Evolutionary conservation across 306 rosid species (phyloP).

Genomic region (Quercus dentata): DNA sequence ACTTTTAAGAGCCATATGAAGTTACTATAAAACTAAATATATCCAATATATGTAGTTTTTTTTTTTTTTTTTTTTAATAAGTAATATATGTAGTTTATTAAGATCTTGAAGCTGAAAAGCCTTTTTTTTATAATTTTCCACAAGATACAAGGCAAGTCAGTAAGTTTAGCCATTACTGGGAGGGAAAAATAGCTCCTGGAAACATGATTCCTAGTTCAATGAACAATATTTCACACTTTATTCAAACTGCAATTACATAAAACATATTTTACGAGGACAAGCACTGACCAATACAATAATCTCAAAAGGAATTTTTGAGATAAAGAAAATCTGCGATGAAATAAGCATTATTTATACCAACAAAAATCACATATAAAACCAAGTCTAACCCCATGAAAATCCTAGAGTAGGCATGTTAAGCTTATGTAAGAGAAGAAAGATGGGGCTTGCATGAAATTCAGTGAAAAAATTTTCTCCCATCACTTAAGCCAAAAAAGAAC

Average conservation of each 20-base stretch:
- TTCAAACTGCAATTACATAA: not conserved
- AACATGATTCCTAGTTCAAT: conserved; percentile 16
- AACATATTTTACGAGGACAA: not conserved
- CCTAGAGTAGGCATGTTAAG: not conserved
- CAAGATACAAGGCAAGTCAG: conserved; percentile 6
- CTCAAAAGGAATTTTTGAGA: conserved; percentile 4
- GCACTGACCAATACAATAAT: conserved; percentile 11
- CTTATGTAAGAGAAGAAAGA: not conserved
- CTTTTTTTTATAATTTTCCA: not conserved
- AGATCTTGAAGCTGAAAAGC: conserved; percentile 10
- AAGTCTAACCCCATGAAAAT: not conserved
- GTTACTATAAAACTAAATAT: not conserved
- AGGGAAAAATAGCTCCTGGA: conserved; percentile 1
- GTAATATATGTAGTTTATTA: not conserved
- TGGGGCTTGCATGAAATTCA: not conserved
- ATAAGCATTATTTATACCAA: not conserved
- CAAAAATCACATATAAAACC: not conserved
- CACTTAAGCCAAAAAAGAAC: conserved; percentile 3
- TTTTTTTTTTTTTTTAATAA: too few species aligned
- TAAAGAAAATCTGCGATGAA: not conserved
- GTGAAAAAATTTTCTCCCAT: not conserved
- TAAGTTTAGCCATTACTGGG: not conserved
- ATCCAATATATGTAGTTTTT: not conserved
- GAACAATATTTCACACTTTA: not conserved
- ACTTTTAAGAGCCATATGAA: not conserved